A percentile compares a stretch with the other conserved stretches of the same genome.
These are phyloP conservation scores for Pelargonium cotyledonis DNA, from an alignment of 441 rosid species.

Conservation along the genomic window DNA sequence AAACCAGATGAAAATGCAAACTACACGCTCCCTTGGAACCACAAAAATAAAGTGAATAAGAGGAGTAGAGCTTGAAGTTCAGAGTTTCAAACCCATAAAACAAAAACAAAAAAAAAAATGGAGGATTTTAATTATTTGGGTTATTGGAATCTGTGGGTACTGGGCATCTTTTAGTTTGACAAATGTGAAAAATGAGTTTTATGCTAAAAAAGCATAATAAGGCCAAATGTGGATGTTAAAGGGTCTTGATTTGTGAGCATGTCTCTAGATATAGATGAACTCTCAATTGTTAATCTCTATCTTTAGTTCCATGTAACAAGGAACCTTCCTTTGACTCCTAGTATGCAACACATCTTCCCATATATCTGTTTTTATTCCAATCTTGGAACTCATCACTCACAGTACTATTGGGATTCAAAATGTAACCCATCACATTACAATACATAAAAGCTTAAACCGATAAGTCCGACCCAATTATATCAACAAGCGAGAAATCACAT, in stretches of 20 bases:
- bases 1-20: not conserved
- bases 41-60: not conserved
- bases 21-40: conserved; percentile 14
- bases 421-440: too few species aligned
- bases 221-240: not conserved
- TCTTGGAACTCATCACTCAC: conserved; percentile 14
- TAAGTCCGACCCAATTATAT: too few species aligned
- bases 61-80: not conserved
- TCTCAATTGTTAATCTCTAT: not conserved
- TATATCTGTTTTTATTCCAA: conserved; percentile 14
- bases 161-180: not conserved
- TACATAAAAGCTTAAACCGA: too few species aligned
- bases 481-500: too few species aligned
- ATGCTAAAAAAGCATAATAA: not conserved
- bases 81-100: not conserved
- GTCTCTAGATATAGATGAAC: not conserved
- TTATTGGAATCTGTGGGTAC: not conserved
- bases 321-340: conserved; percentile 17
- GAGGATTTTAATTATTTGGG: not conserved
- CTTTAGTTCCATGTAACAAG: conserved; percentile 23
- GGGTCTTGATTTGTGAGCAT: not conserved
- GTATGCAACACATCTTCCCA: conserved; percentile 18
- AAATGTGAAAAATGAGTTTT: not conserved
- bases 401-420: conserved; percentile 18
- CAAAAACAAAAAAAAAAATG: not conserved